Evolutionary conservation across 106 monocot genomes (phyloP), one percentile per base, ranked within the genome.

Genomic region (Dendrobium nobile): DNA sequence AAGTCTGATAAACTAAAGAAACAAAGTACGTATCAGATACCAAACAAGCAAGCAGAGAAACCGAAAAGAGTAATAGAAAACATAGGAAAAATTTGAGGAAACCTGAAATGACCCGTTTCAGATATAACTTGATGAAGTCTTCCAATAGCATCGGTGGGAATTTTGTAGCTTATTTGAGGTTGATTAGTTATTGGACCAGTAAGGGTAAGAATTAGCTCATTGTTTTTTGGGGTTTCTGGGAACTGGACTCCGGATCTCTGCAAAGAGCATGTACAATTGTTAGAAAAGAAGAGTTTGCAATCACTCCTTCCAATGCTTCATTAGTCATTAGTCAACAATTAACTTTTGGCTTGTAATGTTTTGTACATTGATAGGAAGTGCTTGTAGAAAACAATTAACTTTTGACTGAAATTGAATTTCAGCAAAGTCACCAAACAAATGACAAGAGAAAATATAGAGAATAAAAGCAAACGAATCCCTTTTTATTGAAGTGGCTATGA

Each of bases 181-280:
- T 86, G 55, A 44, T n/a, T 58, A 65, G 82, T 27, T 22, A 16
- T 83, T 13, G 74, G 78, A 41, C 40, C 48, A 72, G 88, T 54
- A 42, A 79, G 83, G 43, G 77, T 24, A 80, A 88, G 83, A 83
- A 85, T 90, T 72, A 83, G 80, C 42, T 85, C 87, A 74, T 85
- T 58, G 9, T 85, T 84, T 72, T 68, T 77, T 19, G 89, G 78
- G 10, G 88, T 84, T 26, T 79, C 82, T 45, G 94, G 94, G 77
- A 94, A 94, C 20, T 77, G 67, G 37, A 94, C 74, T 67, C 94
- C 94, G 79, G 79, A 85, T 84, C 89, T 89, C 94, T 94, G 83
- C 77, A 84, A 5, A 75, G 78, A 42, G 16, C 45, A 27, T 17
- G 33, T 20, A 24, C 47, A 51, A 44, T 8, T 20, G 7, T 76